These are phyloP conservation scores for Termitomyces sp. DNA, from an alignment of 768 basidiomycete genomes.

Conservation along the genomic window DNA sequence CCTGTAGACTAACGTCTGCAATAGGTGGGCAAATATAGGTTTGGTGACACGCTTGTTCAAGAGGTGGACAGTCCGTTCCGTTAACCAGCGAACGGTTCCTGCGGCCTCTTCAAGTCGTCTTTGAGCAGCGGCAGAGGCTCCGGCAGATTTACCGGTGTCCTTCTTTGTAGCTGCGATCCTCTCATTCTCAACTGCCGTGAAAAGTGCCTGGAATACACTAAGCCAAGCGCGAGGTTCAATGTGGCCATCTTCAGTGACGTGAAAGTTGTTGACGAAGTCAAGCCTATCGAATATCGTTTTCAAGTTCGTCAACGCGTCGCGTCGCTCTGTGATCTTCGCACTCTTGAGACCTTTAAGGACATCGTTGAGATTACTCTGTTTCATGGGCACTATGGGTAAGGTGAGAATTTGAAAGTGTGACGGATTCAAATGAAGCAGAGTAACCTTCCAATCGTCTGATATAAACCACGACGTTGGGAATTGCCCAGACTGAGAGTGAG, in stretches of 20 bases:
- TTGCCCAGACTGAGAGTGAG: too few relatives aligned
- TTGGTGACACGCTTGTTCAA: constrained; percentile 55
- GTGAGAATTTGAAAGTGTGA: not conserved
- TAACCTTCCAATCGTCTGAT: not conserved
- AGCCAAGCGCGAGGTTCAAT: constrained; percentile 49
- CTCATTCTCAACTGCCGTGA: constrained; percentile 62
- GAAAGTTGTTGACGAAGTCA: constrained; percentile 41
- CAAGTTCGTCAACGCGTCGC: constrained; percentile 55
- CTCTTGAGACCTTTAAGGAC: constrained; percentile 52
- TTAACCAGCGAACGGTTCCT: constrained; percentile 67
- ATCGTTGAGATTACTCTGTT: constrained; percentile 31
- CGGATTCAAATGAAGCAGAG: not conserved
- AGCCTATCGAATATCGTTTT: constrained; percentile 49
- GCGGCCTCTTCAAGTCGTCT: constrained; percentile 67
- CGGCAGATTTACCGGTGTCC: constrained; percentile 34
- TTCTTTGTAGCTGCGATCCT: constrained; percentile 43
- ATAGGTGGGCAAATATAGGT: constrained; percentile 62
- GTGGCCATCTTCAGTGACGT: constrained; percentile 31
- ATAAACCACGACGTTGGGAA: not conserved
- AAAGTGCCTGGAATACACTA: constrained; percentile 69
- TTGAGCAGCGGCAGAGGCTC: constrained; percentile 41
- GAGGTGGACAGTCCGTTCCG: constrained; percentile 54
- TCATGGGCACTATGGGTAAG: not conserved
- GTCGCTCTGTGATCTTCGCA: constrained; percentile 67
- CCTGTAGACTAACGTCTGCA: constrained; percentile 51